A percentile compares a stretch with the other conserved stretches of the same genome.
These are phyloP conservation scores for Lactarius quietus DNA, from an alignment of 768 basidiomycete species.

Conservation along the genomic window DNA sequence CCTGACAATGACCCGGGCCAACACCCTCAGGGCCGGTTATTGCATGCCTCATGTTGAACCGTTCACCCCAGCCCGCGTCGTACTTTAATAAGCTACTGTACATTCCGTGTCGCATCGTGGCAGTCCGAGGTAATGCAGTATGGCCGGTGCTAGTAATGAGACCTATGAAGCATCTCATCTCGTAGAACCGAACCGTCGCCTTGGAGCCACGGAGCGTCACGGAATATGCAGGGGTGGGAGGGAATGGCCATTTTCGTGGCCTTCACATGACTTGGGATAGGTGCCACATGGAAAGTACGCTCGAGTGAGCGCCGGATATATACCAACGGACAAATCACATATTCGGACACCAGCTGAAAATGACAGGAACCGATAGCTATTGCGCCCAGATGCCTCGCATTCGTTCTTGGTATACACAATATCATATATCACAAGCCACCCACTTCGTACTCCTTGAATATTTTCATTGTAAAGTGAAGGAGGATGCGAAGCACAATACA, in stretches of 20 bases:
- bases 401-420: neutral
- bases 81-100: too few species aligned
- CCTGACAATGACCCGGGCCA: neutral
- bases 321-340: too few species aligned
- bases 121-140: neutral
- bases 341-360: neutral
- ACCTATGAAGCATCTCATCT: neutral
- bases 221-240: neutral
- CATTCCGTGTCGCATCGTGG: neutral
- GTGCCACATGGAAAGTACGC: neutral
- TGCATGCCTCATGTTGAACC: too few species aligned
- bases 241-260: neutral
- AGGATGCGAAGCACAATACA: neutral
- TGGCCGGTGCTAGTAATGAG: neutral
- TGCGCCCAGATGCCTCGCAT: neutral
- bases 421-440: neutral
- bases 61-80: neutral
- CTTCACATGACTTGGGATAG: neutral
- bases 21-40: neutral
- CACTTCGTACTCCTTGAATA: neutral
- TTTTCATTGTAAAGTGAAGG: neutral
- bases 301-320: too few species aligned
- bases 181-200: too few species aligned
- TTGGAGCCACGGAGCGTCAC: too few species aligned
- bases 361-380: neutral